Evolutionary conservation across 805 yeast genomes (phyloP).

Genomic region (Yamadazyma nakazawae): DNA sequence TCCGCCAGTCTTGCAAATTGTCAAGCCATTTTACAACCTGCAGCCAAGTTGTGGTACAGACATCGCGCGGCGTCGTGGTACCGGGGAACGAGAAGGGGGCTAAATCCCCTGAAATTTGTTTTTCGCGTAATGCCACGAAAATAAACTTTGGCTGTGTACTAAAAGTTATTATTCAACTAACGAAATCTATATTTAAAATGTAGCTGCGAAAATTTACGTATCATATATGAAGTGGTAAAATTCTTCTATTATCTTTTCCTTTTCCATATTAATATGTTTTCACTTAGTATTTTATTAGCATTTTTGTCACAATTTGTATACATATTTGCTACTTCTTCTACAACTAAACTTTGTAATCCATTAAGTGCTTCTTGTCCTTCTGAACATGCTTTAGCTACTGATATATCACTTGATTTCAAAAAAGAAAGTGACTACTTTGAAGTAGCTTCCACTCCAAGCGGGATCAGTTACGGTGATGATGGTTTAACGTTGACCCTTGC

Average conservation of each 20-base stretch:
- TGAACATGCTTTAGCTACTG: conserved; percentile 61
- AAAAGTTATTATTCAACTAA: no score
- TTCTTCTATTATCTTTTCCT: neutral
- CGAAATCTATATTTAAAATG: neutral
- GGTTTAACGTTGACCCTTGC: conserved; percentile 61
- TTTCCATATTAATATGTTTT: neutral
- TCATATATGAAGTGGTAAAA: neutral
- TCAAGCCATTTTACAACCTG: neutral
- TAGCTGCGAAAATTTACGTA: conserved; percentile 5
- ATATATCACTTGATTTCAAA: conserved; percentile 51
- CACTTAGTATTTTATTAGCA: neutral
- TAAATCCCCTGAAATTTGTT: neutral
- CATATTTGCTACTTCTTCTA: conserved; percentile 6
- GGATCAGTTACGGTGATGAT: conserved; percentile 36
- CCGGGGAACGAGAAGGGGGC: neutral
- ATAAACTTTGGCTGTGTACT: neutral
- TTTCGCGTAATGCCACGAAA: neutral
- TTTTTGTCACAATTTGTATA: neutral
- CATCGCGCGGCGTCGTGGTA: neutral
- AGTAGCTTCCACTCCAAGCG: conserved; percentile 36
- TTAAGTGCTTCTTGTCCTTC: conserved; percentile 23
- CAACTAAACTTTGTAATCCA: conserved; percentile 22
- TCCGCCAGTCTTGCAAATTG: neutral
- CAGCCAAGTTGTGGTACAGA: neutral
- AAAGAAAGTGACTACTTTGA: conserved; percentile 43